Conservation (phyloP, 2,329 filamentous ascomycete species). For the Amauroascus niger region DNA sequence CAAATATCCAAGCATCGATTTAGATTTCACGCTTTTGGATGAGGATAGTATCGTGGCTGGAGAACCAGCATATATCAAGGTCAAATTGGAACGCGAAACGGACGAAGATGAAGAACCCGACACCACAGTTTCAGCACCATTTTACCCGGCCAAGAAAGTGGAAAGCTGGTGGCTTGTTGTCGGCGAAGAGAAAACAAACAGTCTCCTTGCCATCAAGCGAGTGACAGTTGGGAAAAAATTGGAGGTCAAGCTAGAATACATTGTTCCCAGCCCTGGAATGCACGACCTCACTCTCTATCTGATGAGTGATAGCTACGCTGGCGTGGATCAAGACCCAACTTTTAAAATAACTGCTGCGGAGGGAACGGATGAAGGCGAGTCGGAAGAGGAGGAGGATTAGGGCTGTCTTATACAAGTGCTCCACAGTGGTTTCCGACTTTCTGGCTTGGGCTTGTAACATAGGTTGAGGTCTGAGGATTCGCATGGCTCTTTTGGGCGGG, state of each 20-base stretch:
- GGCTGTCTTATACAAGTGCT: neutral
- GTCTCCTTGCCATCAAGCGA: constrained; percentile 83
- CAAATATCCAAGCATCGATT: constrained; percentile 89
- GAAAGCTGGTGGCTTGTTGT: constrained; percentile 99
- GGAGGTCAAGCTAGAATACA: constrained; percentile 75
- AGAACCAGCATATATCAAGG: constrained; percentile 68
- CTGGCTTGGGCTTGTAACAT: no score
- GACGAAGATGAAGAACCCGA: constrained; percentile 66
- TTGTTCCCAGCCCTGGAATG: constrained; percentile 73
- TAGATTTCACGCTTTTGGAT: constrained; percentile 80
- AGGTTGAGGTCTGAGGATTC: no score
- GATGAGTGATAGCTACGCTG: constrained; percentile 95
- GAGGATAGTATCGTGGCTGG: constrained; percentile 70
- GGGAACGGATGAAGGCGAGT: constrained; percentile 88
- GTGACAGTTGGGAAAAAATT: constrained; percentile 74
- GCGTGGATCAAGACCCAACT: constrained; percentile 87
- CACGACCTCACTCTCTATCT: constrained; percentile 85
- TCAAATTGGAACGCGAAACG: constrained; percentile 75
- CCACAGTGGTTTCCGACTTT: no score
- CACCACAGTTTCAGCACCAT: constrained; percentile 81
- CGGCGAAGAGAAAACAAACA: constrained; percentile 82
- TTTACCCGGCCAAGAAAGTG: constrained; percentile 83
- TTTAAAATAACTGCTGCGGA: constrained; percentile 81
- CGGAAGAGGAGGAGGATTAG: constrained; percentile 49
- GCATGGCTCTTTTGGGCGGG: no score